Conservation (phyloP, 2,329 filamentous ascomycete genomes). For the Hymenoscyphus fraxineus region DNA sequence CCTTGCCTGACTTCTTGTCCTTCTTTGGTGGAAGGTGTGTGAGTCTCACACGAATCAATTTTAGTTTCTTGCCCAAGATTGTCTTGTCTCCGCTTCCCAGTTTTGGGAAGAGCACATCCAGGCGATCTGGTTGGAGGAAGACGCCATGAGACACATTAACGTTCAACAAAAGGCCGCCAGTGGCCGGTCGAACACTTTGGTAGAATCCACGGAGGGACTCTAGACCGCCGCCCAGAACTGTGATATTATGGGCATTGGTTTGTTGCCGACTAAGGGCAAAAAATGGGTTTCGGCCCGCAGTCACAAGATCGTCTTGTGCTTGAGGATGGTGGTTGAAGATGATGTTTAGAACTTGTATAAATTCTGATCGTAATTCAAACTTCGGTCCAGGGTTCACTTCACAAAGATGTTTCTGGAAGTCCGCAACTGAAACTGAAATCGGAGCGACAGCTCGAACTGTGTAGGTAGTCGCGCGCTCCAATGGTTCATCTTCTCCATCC, state of each 20-base stretch:
- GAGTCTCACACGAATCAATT: conserved; percentile 39
- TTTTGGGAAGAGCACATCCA: conserved; percentile 38
- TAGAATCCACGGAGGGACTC: conserved; percentile 59
- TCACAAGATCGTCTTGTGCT: conserved; percentile 37
- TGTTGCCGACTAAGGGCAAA: conserved; percentile 40
- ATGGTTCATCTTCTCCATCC: conserved; percentile 30
- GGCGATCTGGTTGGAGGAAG: conserved; percentile 48
- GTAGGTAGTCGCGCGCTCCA: conserved; percentile 20
- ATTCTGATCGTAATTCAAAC: conserved; percentile 41
- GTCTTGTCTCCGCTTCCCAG: conserved; percentile 28
- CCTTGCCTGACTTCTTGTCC: conserved; percentile 33
- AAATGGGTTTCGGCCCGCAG: conserved; percentile 51
- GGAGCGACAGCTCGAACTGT: conserved; percentile 22
- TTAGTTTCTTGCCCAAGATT: conserved; percentile 33
- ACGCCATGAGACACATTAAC: conserved; percentile 58
- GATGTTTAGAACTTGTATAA: conserved; percentile 57
- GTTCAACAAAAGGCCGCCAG: conserved; percentile 56
- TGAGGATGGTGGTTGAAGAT: conserved; percentile 48
- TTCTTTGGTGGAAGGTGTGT: conserved; percentile 38
- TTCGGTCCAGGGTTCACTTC: conserved; percentile 14
- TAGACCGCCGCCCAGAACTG: conserved; percentile 47
- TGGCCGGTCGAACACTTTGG: conserved; percentile 56
- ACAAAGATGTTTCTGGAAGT: conserved; percentile 23
- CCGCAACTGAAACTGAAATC: conserved; percentile 21
- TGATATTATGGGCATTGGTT: conserved; percentile 23